Evolutionary conservation across 257 asterid genomes (phyloP).

Genomic region (Penstemon barbatus): DNA sequence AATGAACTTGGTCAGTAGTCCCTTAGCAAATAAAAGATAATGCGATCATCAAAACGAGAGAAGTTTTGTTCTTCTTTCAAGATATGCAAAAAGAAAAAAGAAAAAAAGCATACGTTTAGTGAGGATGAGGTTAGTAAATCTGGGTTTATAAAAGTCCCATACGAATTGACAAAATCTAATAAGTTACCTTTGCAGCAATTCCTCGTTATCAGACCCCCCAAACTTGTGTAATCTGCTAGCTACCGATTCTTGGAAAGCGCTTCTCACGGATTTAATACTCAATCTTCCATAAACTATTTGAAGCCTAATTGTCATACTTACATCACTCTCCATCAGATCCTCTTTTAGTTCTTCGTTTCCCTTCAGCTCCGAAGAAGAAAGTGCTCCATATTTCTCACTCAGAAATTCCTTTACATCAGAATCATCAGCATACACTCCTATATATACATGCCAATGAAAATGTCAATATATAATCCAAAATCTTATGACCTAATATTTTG

Average conservation of each 20-base stretch:
- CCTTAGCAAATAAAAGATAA: background rate
- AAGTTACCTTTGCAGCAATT: slow-evolving; percentile 66
- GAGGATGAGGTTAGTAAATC: background rate
- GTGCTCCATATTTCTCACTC: slow-evolving; percentile 53
- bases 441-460: slow-evolving; percentile 14
- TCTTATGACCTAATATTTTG: background rate
- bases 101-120: background rate
- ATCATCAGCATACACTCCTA: slow-evolving; percentile 89
- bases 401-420: slow-evolving; percentile 51
- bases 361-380: slow-evolving; percentile 46
- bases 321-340: slow-evolving; percentile 70
- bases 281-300: slow-evolving; percentile 84
- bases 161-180: background rate
- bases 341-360: slow-evolving; percentile 44
- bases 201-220: slow-evolving; percentile 64
- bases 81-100: background rate
- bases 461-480: background rate
- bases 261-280: slow-evolving; percentile 70
- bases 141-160: too few relatives aligned
- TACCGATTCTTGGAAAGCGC: slow-evolving; percentile 81
- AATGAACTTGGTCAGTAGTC: too few relatives aligned
- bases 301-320: slow-evolving; percentile 76
- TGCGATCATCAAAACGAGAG: background rate
- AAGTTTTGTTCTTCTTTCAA: background rate
- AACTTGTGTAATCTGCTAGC: slow-evolving; percentile 69